Percentiles rank a stretch among this genome's conserved stretches.
phyloP scores from a whole-genome alignment of 2,329 filamentous ascomycete species.

The Cercospora brassicicola region DNA sequence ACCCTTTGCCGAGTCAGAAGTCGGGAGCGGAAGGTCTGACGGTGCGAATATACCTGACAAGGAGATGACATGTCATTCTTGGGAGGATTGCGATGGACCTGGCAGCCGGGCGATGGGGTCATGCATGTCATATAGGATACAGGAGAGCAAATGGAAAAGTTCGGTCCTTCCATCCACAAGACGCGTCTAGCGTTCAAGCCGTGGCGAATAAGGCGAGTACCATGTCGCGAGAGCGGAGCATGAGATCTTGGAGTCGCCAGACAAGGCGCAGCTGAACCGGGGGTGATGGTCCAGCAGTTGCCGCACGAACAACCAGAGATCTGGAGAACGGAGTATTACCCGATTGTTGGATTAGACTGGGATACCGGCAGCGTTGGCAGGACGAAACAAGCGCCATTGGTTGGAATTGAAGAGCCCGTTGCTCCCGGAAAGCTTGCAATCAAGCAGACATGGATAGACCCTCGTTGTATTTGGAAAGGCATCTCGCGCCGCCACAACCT shows the following conservation, averaged over 20 bases:
- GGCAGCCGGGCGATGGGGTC: neutral
- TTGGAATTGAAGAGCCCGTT: neutral
- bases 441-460: neutral
- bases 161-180: neutral
- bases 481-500: neutral
- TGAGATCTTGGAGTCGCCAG: neutral
- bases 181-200: neutral
- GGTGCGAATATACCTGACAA: neutral
- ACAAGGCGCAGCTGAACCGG: neutral
- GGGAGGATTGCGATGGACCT: neutral
- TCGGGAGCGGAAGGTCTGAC: neutral
- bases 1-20: neutral
- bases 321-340: neutral
- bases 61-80: neutral
- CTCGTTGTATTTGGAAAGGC: neutral
- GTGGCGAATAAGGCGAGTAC: neutral
- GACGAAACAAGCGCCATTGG: neutral
- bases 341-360: neutral
- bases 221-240: neutral
- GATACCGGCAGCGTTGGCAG: neutral
- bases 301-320: conserved; percentile 1
- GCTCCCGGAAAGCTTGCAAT: neutral
- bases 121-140: conserved; percentile 2
- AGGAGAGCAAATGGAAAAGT: neutral
- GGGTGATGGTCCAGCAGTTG: neutral